phyloP scores from a whole-genome alignment of 495 filamentous ascomycete species.

The Cercophora scortea region DNA sequence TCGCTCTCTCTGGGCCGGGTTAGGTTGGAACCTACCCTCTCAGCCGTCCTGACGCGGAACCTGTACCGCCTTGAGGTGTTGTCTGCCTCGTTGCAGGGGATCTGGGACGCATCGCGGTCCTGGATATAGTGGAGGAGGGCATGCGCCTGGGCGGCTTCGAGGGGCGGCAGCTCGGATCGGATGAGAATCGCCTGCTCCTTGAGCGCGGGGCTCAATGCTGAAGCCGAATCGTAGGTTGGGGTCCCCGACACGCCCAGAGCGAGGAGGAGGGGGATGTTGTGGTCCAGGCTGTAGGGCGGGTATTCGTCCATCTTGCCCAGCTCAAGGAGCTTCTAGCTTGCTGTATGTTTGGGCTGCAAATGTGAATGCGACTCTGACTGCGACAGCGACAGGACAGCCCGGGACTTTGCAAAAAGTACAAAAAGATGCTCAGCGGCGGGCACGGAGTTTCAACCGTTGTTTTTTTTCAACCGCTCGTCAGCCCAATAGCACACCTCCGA shows the following conservation, averaged over 20 bases:
- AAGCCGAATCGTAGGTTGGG: conserved; percentile 17
- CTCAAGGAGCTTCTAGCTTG: too few relatives aligned
- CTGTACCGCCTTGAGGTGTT: conserved; percentile 31
- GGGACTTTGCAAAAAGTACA: too few relatives aligned
- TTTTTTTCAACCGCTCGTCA: too few relatives aligned
- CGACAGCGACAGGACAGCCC: too few relatives aligned
- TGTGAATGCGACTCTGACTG: too few relatives aligned
- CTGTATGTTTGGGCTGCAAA: background rate
- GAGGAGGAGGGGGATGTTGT: conserved; percentile 73
- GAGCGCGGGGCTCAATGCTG: conserved; percentile 41
- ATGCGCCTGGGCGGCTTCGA: conserved; percentile 57
- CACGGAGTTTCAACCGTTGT: too few relatives aligned
- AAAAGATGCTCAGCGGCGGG: too few relatives aligned
- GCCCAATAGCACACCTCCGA: too few relatives aligned
- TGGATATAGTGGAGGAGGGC: conserved; percentile 62
- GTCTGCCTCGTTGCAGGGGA: conserved; percentile 46
- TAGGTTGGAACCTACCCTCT: conserved; percentile 55
- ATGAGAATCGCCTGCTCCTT: conserved; percentile 52
- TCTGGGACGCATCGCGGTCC: conserved; percentile 53
- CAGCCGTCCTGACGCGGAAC: conserved; percentile 62
- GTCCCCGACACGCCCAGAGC: conserved; percentile 59
- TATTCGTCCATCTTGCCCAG: conserved; percentile 69
- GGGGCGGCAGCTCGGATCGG: conserved; percentile 56
- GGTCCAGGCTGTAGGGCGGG: conserved; percentile 68
- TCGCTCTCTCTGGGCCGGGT: background rate